phyloP scores from a whole-genome alignment of 1,284 basidiomycete species.

The Pulveroboletus sp. region DNA sequence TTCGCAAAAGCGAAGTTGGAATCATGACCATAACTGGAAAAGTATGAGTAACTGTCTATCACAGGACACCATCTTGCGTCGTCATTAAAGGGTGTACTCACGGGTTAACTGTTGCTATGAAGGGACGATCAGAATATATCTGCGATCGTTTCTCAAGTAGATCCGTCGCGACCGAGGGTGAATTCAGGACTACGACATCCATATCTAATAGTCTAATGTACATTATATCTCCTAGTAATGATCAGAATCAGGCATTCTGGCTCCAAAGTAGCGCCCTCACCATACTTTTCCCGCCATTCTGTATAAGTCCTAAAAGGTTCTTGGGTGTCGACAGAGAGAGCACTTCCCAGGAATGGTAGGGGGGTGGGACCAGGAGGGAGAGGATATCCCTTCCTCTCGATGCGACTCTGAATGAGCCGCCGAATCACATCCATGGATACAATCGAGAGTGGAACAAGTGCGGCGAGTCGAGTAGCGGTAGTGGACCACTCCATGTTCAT shows the following conservation, averaged over 20 bases:
- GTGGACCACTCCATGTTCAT: conserved; percentile 9
- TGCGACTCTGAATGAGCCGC: conserved; percentile 4
- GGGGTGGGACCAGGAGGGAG: conserved; percentile 20
- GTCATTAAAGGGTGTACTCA: conserved; percentile 6
- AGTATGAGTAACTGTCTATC: neutral
- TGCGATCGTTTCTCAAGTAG: conserved; percentile 26
- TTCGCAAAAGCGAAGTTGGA: conserved; percentile 11
- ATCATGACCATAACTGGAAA: conserved; percentile 21
- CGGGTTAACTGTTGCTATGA: conserved; percentile 16
- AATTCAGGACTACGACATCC: conserved; percentile 27
- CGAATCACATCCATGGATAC: conserved; percentile 2
- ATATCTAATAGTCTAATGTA: conserved; percentile 20
- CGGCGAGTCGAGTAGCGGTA: conserved; percentile 3
- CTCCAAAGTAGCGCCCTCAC: conserved; percentile 1
- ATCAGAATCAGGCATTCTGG: neutral
- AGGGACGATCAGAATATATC: conserved; percentile 27
- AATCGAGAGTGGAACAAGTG: neutral
- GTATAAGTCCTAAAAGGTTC: conserved; percentile 24
- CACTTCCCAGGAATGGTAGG: conserved; percentile 21
- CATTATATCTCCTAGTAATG: conserved; percentile 24
- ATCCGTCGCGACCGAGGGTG: conserved; percentile 10
- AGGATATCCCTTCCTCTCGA: conserved; percentile 14
- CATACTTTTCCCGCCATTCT: conserved; percentile 23
- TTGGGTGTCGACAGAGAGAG: conserved; percentile 10
- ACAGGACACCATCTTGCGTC: neutral